These are phyloP conservation scores for Vitis vinifera DNA, from an alignment of 164 flowering plant species.

Conservation along the genomic window ASM3070453v1 NC_081809.1:21155001-21155500, in stretches of 20 bases:
- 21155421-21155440: constrained; percentile 58
- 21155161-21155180: constrained; percentile 92
- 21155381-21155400: constrained; percentile 74
- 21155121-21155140: constrained; percentile 86
- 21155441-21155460: constrained; percentile 70
- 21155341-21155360: constrained; percentile 85
- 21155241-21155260: not conserved
- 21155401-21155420: constrained; percentile 86
- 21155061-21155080: not conserved
- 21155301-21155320: not conserved
- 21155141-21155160: constrained; percentile 91
- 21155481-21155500: constrained; percentile 60
- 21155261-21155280: not conserved
- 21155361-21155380: constrained; percentile 66
- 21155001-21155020: not conserved
- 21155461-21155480: constrained; percentile 50
- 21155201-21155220: constrained; percentile 67
- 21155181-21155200: constrained; percentile 80
- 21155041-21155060: not conserved
- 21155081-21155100: constrained; percentile 55
- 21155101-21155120: constrained; percentile 79
- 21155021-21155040: constrained; percentile 17
- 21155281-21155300: not conserved
- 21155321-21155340: constrained; percentile 76
- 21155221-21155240: constrained; percentile 7